Evolutionary conservation across 164 flowering plant species (phyloP).

Genomic region (Platanus orientalis): DNA sequence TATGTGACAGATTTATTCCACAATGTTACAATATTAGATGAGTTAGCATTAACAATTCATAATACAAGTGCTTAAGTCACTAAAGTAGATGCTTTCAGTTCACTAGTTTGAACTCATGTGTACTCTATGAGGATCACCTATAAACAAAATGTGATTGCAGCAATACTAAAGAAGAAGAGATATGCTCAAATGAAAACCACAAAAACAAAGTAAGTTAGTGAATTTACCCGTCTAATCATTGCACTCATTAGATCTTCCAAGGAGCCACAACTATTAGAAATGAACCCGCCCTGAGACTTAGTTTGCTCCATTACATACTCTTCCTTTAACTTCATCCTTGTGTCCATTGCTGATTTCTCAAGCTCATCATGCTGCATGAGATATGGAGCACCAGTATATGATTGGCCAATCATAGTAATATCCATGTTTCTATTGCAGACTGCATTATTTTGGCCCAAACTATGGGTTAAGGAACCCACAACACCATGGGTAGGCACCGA

Average conservation of each 20-base stretch:
- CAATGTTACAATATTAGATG: neutral
- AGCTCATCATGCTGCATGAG: constrained; percentile 25
- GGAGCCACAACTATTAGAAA: constrained; percentile 35
- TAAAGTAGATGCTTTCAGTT: too few species aligned
- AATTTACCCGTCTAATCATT: constrained; percentile 44
- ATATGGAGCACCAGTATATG: constrained; percentile 27
- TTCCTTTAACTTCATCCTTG: constrained; percentile 27
- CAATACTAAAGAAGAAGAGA: neutral
- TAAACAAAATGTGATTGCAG: neutral
- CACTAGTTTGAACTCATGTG: neutral
- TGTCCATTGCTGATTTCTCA: constrained; percentile 23
- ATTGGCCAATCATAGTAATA: constrained; percentile 19
- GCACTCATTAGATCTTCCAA: constrained; percentile 56
- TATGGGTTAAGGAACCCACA: constrained; percentile 21
- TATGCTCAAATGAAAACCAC: neutral
- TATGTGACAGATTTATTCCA: neutral
- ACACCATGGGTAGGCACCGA: constrained; percentile 22
- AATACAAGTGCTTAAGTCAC: neutral
- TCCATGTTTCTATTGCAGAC: constrained; percentile 22
- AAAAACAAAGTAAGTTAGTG: neutral
- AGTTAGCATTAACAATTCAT: neutral
- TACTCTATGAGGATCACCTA: neutral
- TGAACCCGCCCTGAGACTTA: constrained; percentile 30
- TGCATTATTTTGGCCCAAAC: constrained; percentile 23
- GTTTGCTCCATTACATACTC: constrained; percentile 28